Conservation (phyloP, 139 green algal genomes). For the Haematococcus lacustris region DNA sequence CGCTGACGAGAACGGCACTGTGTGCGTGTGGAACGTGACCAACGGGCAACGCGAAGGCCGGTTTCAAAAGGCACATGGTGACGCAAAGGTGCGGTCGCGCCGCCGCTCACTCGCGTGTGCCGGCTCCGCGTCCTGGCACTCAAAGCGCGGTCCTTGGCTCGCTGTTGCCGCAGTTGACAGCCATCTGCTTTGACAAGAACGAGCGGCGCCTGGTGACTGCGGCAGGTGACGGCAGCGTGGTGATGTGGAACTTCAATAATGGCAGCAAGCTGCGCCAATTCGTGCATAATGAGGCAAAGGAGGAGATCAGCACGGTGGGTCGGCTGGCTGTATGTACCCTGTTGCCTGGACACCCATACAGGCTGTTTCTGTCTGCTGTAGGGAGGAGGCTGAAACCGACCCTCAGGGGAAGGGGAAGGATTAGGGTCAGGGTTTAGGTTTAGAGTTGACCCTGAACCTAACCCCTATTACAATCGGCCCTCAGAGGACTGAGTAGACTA, state of each 20-base stretch:
- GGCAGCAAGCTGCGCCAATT: constrained; percentile 27
- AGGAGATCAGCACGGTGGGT: constrained; percentile 48
- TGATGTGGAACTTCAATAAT: constrained; percentile 89
- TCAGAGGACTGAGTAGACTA: too few species aligned
- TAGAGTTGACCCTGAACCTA: neutral
- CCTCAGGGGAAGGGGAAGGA: too few species aligned
- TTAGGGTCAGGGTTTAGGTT: neutral
- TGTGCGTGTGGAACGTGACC: constrained; percentile 64
- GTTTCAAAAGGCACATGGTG: constrained; percentile 48
- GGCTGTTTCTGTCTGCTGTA: too few species aligned
- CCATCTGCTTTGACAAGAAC: constrained; percentile 68
- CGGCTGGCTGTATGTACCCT: neutral
- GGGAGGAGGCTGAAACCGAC: too few species aligned
- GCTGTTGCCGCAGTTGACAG: constrained; percentile 58
- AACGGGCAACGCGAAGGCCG: constrained; percentile 16
- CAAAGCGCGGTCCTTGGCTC: too few species aligned
- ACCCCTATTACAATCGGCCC: too few species aligned
- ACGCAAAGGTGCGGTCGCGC: constrained; percentile 23
- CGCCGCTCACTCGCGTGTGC: too few species aligned
- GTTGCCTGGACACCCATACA: too few species aligned
- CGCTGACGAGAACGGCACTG: constrained; percentile 61
- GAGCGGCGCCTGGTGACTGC: constrained; percentile 72
- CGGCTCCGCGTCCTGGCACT: too few species aligned
- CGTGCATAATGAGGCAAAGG: constrained; percentile 31
- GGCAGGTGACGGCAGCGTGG: constrained; percentile 50